Base-by-base conservation (phyloP, 1,139 yeast species). In the Hyphopichia fennica region DNA sequence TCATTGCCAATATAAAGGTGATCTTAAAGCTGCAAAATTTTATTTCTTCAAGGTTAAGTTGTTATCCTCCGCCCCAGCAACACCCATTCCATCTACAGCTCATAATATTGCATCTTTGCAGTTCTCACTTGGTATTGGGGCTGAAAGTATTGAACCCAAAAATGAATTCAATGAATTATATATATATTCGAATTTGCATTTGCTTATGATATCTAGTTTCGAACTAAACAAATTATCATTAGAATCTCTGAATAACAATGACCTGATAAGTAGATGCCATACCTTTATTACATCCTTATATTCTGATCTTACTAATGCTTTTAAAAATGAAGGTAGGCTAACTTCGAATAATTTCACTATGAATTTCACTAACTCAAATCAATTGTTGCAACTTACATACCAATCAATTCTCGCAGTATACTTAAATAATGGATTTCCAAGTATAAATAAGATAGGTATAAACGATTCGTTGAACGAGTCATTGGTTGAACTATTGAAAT, bases 21-120 rank as follows among this genome's bases (percentile, higher is more conserved):
- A 72, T 34, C 41, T 68, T 3, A 57, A 58, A 25, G 59, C 64
- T 1, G 68, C 80, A 2, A 65, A 71, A 42, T 65, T 62, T 41
- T 70, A 67, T 41, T 73, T 65, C 46, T 40, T 58, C 31, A 67
- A 65, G 46, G 65, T 67, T 3, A 27, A 28, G 13, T 4, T 18
- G 13, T 28, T 35, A 13, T 16, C 47, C 57, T 17, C 57, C 8
- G 5, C 29, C 6, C 29, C n/a, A n/a, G 8, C 32, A 5, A 17
- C 16, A 10, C 23, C 9, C 8, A 27, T 27, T 54, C 13, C 41
- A 3, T 23, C 31, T 10, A 16, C 23, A 11, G 23, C 32, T 36
- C 14, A 20, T 7, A 10, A 22, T 15, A 18, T 40, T 25, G 37
- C 57, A 2, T 33, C 44, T 22, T 34, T 49, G 25, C 62, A 58